Evolutionary conservation across 176 grass and related monocot genomes (phyloP), one percentile per base, ranked within the genome.

Genomic region (Chloris gayana): DNA sequence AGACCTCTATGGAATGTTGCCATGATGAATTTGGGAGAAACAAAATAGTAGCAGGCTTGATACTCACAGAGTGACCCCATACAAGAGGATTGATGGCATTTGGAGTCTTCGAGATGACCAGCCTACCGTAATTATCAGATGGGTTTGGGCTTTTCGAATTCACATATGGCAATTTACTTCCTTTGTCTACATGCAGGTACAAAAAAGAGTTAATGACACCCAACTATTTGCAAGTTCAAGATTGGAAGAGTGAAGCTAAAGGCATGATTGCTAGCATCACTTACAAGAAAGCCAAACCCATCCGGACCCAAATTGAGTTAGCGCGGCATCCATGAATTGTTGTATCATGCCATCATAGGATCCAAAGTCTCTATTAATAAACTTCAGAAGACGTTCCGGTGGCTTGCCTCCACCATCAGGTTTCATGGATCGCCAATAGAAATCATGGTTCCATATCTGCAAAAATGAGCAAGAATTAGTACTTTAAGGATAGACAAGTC

Each of bases 401-500:
- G 92, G 90, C 34, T 72, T 85, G 33, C 80, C 88, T 49, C 95
- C 95, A 38, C 90, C 88, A 1, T 72, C 84, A 66, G 92, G 92
- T 47, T 89, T 89, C 88, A 98, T 93, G 3, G 92, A 92, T 57
- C 86, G 86, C 96, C 96, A 98, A 27, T 86, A 95, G 77, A 95
- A 98, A 70, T 98, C 96, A 79, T 98, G 96, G 83, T 98, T 98
- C 92, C 96, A 95, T 63, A 98, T 83, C 90, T 97, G 59, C 4
- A 75, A 51, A 18, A 69, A 88, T 21, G 54, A 24, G 21, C 44
- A 80, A 45, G 0, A 77, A 33, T 67, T 59, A 89, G 38, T 51
- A 76, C 38, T 33, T 79, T 9, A 25, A 49, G 7, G 15, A 56
- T 26, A 78, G 0, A 4, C n/a, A 53, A 24, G 13, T 15, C 60